Percentiles rank a stretch among this genome's conserved stretches.
Conservation (phyloP, 1,284 basidiomycete species). For the Malassezia arunalokei region DNA sequence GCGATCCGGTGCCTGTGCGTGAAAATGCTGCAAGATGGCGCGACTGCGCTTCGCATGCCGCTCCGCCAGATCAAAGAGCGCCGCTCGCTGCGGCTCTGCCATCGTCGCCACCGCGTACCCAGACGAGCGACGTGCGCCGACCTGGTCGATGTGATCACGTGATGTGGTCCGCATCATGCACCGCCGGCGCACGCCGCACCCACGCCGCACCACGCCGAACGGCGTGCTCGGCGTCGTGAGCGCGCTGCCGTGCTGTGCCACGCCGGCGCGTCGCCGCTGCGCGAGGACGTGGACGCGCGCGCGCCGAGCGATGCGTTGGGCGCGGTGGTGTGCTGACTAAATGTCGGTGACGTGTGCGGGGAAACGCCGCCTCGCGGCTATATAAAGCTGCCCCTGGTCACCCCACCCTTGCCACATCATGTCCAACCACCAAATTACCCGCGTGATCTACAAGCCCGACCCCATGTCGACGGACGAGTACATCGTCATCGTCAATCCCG, state of each 20-base stretch:
- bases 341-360: not conserved
- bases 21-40: not conserved
- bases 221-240: too few species aligned
- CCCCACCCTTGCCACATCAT: constrained; percentile 9
- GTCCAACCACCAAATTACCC: constrained; percentile 20
- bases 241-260: too few species aligned
- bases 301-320: too few species aligned
- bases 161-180: too few species aligned
- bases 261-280: too few species aligned
- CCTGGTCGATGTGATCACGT: too few species aligned
- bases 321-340: not conserved
- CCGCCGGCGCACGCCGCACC: too few species aligned
- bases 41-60: constrained; percentile 12
- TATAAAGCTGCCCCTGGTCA: not conserved
- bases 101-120: too few species aligned
- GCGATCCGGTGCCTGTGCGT: not conserved
- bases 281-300: too few species aligned
- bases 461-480: constrained; percentile 46
- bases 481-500: constrained; percentile 45
- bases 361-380: not conserved
- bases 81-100: not conserved
- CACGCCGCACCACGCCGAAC: too few species aligned
- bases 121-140: too few species aligned
- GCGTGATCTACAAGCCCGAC: constrained; percentile 44
- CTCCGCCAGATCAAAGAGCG: constrained; percentile 8